These are phyloP conservation scores for Perilla frutescens DNA, from an alignment of 257 asterid species.

Conservation along the genomic window DNA sequence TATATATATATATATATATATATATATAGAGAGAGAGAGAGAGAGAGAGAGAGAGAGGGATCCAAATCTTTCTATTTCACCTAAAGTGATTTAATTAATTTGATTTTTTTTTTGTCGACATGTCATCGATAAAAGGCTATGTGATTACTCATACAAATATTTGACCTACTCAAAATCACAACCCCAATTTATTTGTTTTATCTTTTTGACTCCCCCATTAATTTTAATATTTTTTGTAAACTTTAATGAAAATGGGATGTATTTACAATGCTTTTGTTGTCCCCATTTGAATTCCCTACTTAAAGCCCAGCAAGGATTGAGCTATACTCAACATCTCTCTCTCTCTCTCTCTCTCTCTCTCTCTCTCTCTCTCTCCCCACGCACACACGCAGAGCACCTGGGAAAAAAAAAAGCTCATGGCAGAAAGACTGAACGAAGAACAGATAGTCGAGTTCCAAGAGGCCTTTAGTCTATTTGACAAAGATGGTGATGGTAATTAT, in stretches of 20 bases:
- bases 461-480: constrained; percentile 53
- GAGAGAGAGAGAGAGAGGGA: no score
- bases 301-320: constrained; percentile 56
- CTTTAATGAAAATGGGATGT: constrained; percentile 39
- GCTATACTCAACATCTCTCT: constrained; percentile 43
- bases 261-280: constrained; percentile 35
- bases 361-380: constrained; percentile 27
- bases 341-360: constrained; percentile 32
- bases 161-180: constrained; percentile 40
- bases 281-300: constrained; percentile 46
- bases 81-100: no score
- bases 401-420: constrained; percentile 30
- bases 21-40: no score
- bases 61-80: no score
- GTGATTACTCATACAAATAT: neutral
- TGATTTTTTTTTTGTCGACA: no score
- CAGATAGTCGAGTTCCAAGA: constrained; percentile 50
- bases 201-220: constrained; percentile 26
- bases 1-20: no score
- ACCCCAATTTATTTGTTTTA: constrained; percentile 23
- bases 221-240: constrained; percentile 22
- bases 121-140: no score
- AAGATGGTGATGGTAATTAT: constrained; percentile 54
- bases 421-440: constrained; percentile 42
- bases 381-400: no score